Evolutionary conservation across 768 basidiomycete species (phyloP).

Genomic region (Cubamyces lactineus): DNA sequence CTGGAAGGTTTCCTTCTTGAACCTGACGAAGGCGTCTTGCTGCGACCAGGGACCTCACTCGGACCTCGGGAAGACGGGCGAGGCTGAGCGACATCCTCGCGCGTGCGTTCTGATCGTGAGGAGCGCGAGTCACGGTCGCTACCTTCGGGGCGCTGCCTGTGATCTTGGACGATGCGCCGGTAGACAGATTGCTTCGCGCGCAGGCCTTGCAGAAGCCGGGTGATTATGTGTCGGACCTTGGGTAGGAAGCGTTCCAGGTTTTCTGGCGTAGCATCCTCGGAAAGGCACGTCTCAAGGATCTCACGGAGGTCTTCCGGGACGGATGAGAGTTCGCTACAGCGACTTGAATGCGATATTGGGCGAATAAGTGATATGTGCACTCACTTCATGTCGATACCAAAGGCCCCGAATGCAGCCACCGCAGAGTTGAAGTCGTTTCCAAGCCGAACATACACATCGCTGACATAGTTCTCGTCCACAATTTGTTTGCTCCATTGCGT

Average conservation of each 20-base stretch:
- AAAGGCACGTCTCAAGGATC: slow-evolving; percentile 88
- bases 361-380: slow-evolving; percentile 38
- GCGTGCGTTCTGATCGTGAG: slow-evolving; percentile 45
- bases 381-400: slow-evolving; percentile 90
- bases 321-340: slow-evolving; percentile 74
- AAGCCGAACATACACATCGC: slow-evolving; percentile 94
- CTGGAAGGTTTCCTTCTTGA: slow-evolving; percentile 31
- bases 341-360: slow-evolving; percentile 1
- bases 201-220: slow-evolving; percentile 89
- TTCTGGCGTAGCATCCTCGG: slow-evolving; percentile 84
- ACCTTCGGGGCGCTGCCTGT: slow-evolving; percentile 50
- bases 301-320: slow-evolving; percentile 89
- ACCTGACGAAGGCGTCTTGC: slow-evolving; percentile 43
- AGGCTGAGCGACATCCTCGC: slow-evolving; percentile 42
- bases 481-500: slow-evolving; percentile 80
- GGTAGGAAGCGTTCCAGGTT: slow-evolving; percentile 91
- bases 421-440: slow-evolving; percentile 98
- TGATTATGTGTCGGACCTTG: slow-evolving; percentile 89
- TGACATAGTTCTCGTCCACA: slow-evolving; percentile 79
- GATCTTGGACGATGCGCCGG: slow-evolving; percentile 71
- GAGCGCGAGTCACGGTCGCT: slow-evolving; percentile 62
- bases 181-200: slow-evolving; percentile 90
- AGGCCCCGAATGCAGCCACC: slow-evolving; percentile 83
- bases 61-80: slow-evolving; percentile 25
- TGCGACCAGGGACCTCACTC: slow-evolving; percentile 41